Evolutionary conservation across 139 green algal species (phyloP), one percentile per base, ranked within the genome.

Genomic region (Asterochloris erici): DNA sequence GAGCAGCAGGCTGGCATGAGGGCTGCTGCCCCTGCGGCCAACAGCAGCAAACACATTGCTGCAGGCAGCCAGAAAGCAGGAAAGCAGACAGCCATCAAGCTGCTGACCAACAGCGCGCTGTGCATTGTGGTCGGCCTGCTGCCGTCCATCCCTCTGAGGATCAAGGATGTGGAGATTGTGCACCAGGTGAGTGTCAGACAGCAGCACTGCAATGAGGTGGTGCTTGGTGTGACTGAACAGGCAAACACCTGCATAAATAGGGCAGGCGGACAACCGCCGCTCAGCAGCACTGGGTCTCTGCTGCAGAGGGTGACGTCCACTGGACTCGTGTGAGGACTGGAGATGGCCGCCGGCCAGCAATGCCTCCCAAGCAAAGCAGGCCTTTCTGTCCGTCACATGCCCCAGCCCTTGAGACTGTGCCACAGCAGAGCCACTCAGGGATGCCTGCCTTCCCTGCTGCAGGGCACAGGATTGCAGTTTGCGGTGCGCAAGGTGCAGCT

Each of bases 121-220:
- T 68, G 74, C 26, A 12, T 84, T 29, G 17, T 84, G 73, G 73
- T 84, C 60, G 82, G 77, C 29, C 12, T 86, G 69, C 69, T 86
- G 69, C 82, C 82, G 19, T 75, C 64, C 15, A 69, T 86, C 9
- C 82, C 82, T 27, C n/a, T 86, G 26, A 75, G 78, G 27, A 74
- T 86, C 60, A 82, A 79, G 77, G 61, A 86, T 9, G 38, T 84
- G 17, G 68, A 21, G 0, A 21, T 84, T 17, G 60, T 62, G 28
- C 74, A 81, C 74, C 26, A 81, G 74, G 81, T 84, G 24, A 21
- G 9, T 70, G 0, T 13, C 19, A 71, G 17, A 23, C 19, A 71
- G 66, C 66, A 71, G 66, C 9, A 2, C 1, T 21, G 66, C 66
- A 4, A 4, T 13, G 9, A 71, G 21, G 2, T 26, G 66, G 21